Evolutionary conservation across 2,329 filamentous ascomycete genomes (phyloP).

Genomic region (Aspergillus flavus): DNA sequence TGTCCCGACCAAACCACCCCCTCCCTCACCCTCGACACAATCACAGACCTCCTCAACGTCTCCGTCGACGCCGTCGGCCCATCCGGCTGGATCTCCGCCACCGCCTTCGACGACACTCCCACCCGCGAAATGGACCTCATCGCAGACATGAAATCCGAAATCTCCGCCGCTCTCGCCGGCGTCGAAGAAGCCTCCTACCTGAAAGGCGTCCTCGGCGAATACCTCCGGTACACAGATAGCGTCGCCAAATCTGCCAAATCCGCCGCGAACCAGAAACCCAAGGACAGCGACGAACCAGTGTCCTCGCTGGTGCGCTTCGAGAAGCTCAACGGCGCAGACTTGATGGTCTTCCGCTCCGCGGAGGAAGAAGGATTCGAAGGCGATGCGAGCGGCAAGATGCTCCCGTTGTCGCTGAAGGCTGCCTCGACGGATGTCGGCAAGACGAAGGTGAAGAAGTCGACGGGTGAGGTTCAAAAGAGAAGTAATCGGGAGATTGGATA

Average conservation of each 20-base stretch:
- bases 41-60: constrained; percentile 46
- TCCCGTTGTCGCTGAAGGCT: constrained; percentile 74
- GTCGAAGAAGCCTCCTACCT: constrained; percentile 52
- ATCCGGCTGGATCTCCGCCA: constrained; percentile 49
- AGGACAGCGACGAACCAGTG: constrained; percentile 13
- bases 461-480: constrained; percentile 70
- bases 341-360: constrained; percentile 34
- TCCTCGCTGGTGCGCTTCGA: constrained; percentile 35
- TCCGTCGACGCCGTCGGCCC: constrained; percentile 52
- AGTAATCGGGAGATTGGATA: constrained; percentile 74
- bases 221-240: constrained; percentile 44
- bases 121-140: constrained; percentile 48
- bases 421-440: constrained; percentile 48
- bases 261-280: constrained; percentile 5
- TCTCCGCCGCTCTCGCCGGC: constrained; percentile 50
- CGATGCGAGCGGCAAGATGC: constrained; percentile 46
- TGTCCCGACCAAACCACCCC: constrained; percentile 39
- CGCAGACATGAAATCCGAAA: constrained; percentile 51
- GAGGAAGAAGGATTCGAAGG: constrained; percentile 35
- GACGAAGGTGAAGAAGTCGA: constrained; percentile 60
- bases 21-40: constrained; percentile 40
- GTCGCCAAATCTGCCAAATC: constrained; percentile 19
- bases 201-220: constrained; percentile 50
- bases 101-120: constrained; percentile 33
- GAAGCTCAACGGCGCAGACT: constrained; percentile 43